Base-by-base conservation (phyloP, 306 rosid genomes). In the Quercus alba region DNA sequence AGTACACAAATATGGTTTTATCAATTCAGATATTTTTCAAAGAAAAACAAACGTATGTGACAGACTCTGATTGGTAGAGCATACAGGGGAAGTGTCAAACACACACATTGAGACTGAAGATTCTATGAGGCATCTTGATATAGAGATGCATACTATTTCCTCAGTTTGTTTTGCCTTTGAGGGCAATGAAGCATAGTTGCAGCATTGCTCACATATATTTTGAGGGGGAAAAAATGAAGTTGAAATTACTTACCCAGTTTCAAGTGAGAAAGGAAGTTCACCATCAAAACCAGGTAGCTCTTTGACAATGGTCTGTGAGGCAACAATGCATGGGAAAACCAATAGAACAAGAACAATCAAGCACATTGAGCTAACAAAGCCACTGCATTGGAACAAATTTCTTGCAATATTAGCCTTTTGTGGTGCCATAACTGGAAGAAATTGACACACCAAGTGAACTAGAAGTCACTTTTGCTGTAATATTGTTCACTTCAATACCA, bases 201-300 rank as follows among this genome's bases (percentile, higher is more conserved):
- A 12, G 54, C 54, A 49, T 49, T 49, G 54, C 4, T 13, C 54
- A 3, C 15, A 49, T 38, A 7, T 38, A 8, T 7, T 38, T 38
- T 38, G 11, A 38, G 46, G 11, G 46, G 46, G 0, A 0, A 49
- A 8, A 49, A 49, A 49, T 49, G 54, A 49, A 62, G 31, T 15
- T 33, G 23, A 54, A 41, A 19, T 38, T 38, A 2, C 78, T 73
- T 67, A 81, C 84, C 84, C 84, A n/a, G 84, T 81, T 75, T 81
- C 79, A 1, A 81, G 75, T 55, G 49, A 75, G 84, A 81, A 81
- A 18, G 84, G 84, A 46, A 81, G 84, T 49, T 81, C 83, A 35
- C 78, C 78, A 23, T 80, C 78, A 21, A 12, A 73, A 14, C 83
- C 83, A 59, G 83, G 83, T 18, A 81, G 76, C 13, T 56, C 33